Percentiles rank a stretch among this genome's conserved stretches.
Evolutionary conservation across 1,284 basidiomycete species (phyloP).

Genomic region (Pseudozyma sp.): DNA sequence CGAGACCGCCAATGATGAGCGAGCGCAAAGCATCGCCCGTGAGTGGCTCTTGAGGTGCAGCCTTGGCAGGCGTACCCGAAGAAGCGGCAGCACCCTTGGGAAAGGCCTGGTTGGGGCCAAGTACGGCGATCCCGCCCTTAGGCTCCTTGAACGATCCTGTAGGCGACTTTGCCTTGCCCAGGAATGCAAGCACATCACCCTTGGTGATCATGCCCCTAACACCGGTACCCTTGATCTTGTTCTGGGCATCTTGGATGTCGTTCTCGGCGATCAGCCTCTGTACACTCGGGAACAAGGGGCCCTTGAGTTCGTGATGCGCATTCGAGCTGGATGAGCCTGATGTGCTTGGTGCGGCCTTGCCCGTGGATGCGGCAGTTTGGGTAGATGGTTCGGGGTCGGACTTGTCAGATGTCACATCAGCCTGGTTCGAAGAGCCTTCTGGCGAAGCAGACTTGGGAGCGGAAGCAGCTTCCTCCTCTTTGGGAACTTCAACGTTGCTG

Average conservation of each 20-base stretch:
- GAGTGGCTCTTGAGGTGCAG: slow-evolving; percentile 36
- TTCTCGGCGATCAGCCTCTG: slow-evolving; percentile 65
- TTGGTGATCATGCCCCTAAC: slow-evolving; percentile 70
- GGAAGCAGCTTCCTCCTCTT: slow-evolving; percentile 34
- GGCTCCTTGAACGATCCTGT: slow-evolving; percentile 59
- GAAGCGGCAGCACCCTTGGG: slow-evolving; percentile 37
- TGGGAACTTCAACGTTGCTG: slow-evolving; percentile 61
- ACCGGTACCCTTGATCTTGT: slow-evolving; percentile 70
- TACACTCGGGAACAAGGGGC: slow-evolving; percentile 68
- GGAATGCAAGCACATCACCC: slow-evolving; percentile 70
- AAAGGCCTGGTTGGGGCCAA: slow-evolving; percentile 46
- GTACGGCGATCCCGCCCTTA: slow-evolving; percentile 53
- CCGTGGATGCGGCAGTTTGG: slow-evolving; percentile 42
- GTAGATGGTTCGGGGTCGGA: slow-evolving; percentile 25
- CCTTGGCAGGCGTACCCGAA: slow-evolving; percentile 15
- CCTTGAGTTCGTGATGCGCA: slow-evolving; percentile 36
- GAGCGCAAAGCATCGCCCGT: slow-evolving; percentile 45
- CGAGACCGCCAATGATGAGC: slow-evolving; percentile 54
- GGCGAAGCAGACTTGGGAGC: slow-evolving; percentile 11
- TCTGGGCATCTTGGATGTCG: slow-evolving; percentile 63
- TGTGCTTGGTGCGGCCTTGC: slow-evolving; percentile 29
- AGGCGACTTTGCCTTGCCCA: slow-evolving; percentile 64
- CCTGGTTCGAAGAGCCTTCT: slow-evolving; percentile 13
- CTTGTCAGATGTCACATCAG: slow-evolving; percentile 28
- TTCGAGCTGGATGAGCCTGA: slow-evolving; percentile 34